phyloP scores from a whole-genome alignment of 1,284 basidiomycete species.

The Tilletia horrida region DNA sequence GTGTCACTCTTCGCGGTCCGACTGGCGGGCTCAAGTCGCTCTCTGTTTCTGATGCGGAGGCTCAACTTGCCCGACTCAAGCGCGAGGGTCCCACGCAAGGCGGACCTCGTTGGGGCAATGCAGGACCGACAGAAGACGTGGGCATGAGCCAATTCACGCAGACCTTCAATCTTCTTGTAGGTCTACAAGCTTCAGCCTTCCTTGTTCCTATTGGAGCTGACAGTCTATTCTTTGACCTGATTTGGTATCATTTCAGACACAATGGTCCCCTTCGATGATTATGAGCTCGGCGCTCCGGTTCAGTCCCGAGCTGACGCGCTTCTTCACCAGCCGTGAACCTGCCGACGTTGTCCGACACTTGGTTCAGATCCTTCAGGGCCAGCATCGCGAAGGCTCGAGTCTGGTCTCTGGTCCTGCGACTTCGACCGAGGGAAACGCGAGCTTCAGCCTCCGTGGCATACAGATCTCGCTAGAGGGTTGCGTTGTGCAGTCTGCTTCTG shows the following conservation, averaged over 20 bases:
- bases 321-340: slow-evolving; percentile 41
- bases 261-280: slow-evolving; percentile 25
- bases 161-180: slow-evolving; percentile 22
- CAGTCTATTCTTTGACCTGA: slow-evolving; percentile 8
- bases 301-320: slow-evolving; percentile 50
- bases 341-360: slow-evolving; percentile 31
- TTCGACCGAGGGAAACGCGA: too few species aligned
- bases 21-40: slow-evolving; percentile 5
- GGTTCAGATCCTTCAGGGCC: slow-evolving; percentile 27
- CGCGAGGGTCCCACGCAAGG: slow-evolving; percentile 12
- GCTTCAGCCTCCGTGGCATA: not conserved
- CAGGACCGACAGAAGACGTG: slow-evolving; percentile 4
- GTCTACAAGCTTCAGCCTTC: slow-evolving; percentile 30
- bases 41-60: slow-evolving; percentile 4
- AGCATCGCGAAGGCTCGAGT: slow-evolving; percentile 24
- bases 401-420: not conserved
- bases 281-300: slow-evolving; percentile 27
- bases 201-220: not conserved
- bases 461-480: slow-evolving; percentile 11
- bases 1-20: slow-evolving; percentile 19
- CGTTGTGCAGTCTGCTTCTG: not conserved
- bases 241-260: slow-evolving; percentile 24
- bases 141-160: slow-evolving; percentile 13
- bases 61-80: slow-evolving; percentile 12
- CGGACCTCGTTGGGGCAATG: not conserved